Evolutionary conservation across 202 grass and related monocot species (phyloP), one percentile per base, ranked within the genome.

Genomic region (Zoysia matrella): DNA sequence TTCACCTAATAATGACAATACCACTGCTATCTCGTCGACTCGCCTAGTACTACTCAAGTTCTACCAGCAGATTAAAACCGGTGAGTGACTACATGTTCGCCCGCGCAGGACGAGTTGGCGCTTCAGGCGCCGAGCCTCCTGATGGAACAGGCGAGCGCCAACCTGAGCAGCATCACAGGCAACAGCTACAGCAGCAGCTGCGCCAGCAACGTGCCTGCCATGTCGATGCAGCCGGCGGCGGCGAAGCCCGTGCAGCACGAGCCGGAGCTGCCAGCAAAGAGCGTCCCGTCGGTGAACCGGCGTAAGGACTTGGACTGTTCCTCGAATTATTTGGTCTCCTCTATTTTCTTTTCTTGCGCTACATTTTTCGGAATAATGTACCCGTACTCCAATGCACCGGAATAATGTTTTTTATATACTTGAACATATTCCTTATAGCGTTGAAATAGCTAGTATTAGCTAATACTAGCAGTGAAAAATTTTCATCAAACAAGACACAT

Each of bases 91-190:
- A 3, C 61, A 40, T 41, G 13, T 8, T 69, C 63, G 30, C 22
- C 44, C 12, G 11, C n/a, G 65, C 73, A 99, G 96, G 91, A 96
- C 81, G 91, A 99, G 67, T 64, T 96, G 47, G 86, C 93, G 49
- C 88, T 89, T 64, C 91, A 89, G 76, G 83, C 91, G 40, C 80
- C 92, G 53, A 99, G 91, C 87, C 80, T 91, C 13, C 72, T 92
- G 14, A 80, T 96, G 91, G 96, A 99, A 58, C 89, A 95, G 42
- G 64, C 84, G 63, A 82, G 86, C 65, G 72, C 75, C 15, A 80
- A 70, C 68, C 79, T 94, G 11, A 88, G 85, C 74, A 73, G 65
- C 73, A 81, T 87, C 73, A 89, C 92, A n/a, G 87, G 71, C 64
- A 76, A 76, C 79, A 92, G 61, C 87, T 85, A 60, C 22, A 30